Base-by-base conservation (phyloP, 192 early-diverging fungal genomes). In the Coemansia asiatica region DNA sequence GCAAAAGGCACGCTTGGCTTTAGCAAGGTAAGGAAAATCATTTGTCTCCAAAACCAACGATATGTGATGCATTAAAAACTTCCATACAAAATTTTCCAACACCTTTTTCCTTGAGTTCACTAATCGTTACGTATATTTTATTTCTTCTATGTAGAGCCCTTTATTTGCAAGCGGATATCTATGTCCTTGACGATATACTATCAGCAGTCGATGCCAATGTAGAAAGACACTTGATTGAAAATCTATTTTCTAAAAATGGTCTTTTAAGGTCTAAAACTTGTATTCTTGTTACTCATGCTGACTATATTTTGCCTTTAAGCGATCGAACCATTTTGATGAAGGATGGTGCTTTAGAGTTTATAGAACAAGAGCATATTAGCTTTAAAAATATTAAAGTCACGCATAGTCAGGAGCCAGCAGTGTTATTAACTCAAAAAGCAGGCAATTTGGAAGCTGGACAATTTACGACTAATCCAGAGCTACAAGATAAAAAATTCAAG, bases 1-100 rank as follows among this genome's bases (percentile, higher is more conserved):
- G 16, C 96, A 98, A 75, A 94, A 94, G 72, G 89, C 90, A 60
- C 80, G 93, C 2, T 79, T 95, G 55, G 88, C 87, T 22, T 57
- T 95, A 8, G 92, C 92, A 2, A 84, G 94, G 56, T 57, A 57
- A 57, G 56, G 40, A 44, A 44, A 44, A 44, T 44, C 8, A n/a
- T n/a, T n/a, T n/a, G n/a, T n/a, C n/a, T n/a, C n/a, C n/a, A n/a
- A n/a, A n/a, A n/a, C n/a, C n/a, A n/a, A n/a, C n/a, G n/a, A n/a
- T n/a, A n/a, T n/a, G n/a, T n/a, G n/a, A n/a, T n/a, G n/a, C n/a
- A n/a, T n/a, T n/a, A n/a, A n/a, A n/a, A n/a, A n/a, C n/a, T n/a
- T n/a, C n/a, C n/a, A n/a, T n/a, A n/a, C n/a, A n/a, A n/a, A n/a
- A n/a, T n/a, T n/a, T n/a, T n/a, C n/a, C n/a, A n/a, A n/a, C n/a